Evolutionary conservation across 2,329 filamentous ascomycete genomes (phyloP), one percentile per base, ranked within the genome.

Genomic region (Phaeosphaeriaceae sp.): DNA sequence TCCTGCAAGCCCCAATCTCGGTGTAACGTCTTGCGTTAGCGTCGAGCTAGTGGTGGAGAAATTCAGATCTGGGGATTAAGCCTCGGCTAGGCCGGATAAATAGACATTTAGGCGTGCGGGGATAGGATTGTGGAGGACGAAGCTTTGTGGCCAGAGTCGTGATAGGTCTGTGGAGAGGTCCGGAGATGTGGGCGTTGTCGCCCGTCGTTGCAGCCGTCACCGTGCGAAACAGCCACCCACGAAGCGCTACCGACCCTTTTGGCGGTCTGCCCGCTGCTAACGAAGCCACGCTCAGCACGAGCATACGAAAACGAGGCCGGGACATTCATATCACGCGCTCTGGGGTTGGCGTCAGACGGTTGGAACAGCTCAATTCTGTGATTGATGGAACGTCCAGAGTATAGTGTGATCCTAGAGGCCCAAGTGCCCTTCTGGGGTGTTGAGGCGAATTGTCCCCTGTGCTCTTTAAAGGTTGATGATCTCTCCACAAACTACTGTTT

Each of bases 351-450:
- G 31, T 36, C 31, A 59, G 64, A 56, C 68, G 62, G 61, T 51
- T 45, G 45, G 21, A 50, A 47, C 22, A 48, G 53, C 55, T 40
- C 41, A 33, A 44, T 48, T 54, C 55, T 63, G 65, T 68, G 66
- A 69, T 69, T 63, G 67, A 65, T 65, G 67, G 67, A 70, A 67
- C 56, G 44, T 48, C 44, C 42, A 33, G 56, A 55, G 41, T 52
- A 54, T 54, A 41, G 10, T n/a, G 50, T 36, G 42, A 47, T 60
- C 53, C 61, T 56, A 60, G 61, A 56, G 51, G 56, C 57, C 42
- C 25, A 48, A 48, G 51, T 54, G 49, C 49, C 51, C 42, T 24
- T 54, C 54, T 31, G 50, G 52, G 24, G 57, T 53, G 42, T 44
- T 56, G 51, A n/a, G 41, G 33, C 56, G 45, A 36, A 36, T 17